Evolutionary conservation across 768 basidiomycete genomes (phyloP), one percentile per base, ranked within the genome.

Genomic region (Phylloporus sp.): DNA sequence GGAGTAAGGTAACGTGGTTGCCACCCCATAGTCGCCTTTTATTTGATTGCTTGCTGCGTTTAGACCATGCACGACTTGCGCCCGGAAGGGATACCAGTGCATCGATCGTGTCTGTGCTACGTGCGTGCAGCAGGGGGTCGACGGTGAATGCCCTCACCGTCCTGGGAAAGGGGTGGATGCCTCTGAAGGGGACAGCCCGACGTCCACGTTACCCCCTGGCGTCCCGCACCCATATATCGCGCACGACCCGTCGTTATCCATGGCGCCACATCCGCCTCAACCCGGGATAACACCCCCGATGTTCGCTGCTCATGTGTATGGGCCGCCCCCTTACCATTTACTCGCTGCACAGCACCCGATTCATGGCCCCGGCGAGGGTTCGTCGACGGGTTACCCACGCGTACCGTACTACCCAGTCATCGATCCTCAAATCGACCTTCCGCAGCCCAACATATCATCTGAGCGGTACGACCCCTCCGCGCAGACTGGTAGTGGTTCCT

Each of bases 31-130:
- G 40, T 39, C 29, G 28, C 37, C 28, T 48, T 48, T 26, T 23
- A 33, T 48, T 38, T 28, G 33, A 48, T 38, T 8, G 53, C 38
- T 21, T 39, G 40, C 47, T 50, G 38, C 46, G 46, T 44, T 35
- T 49, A 79, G 79, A 54, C 78, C 79, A 39, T 80, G 79, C 55
- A 48, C 65, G 18, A 67, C 73, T 17, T 80, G 79, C 58, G 58
- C 61, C 47, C 73, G 74, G 31, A 79, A 79, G 61, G 70, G 74
- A 20, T 73, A 71, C 48, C 71, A 78, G 43, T 80, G 79, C 49
- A 49, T 78, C 44, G 76, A 80, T 48, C 72, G 73, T 35, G 68
- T 71, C 34, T 78, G 77, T 56, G 58, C 67, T 43, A 44, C 63
- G 26, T 80, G 78, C 56, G 58, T 61, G 15, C 68, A 69, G 34